phyloP scores from a whole-genome alignment of 164 flowering plant species.

The Vitis rupestris region DNA sequence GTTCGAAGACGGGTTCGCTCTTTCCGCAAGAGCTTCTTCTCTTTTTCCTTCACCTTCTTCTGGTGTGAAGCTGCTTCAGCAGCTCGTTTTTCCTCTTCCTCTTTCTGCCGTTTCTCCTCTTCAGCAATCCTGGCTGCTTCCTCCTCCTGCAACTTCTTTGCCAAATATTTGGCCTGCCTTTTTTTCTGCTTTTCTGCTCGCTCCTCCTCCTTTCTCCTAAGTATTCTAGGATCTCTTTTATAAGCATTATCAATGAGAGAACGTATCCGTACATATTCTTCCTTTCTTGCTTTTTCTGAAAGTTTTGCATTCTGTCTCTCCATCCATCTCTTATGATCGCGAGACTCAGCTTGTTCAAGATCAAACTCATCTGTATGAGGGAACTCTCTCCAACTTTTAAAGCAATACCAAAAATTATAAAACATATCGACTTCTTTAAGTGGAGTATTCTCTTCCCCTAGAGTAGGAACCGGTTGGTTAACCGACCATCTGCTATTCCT shows the following conservation, averaged over 20 bases:
- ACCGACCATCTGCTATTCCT: slow-evolving; percentile 95
- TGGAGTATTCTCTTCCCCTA: slow-evolving; percentile 71
- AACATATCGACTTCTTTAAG: slow-evolving; percentile 71
- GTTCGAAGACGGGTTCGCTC: slow-evolving; percentile 79
- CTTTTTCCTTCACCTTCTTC: slow-evolving; percentile 55
- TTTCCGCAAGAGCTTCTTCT: slow-evolving; percentile 77
- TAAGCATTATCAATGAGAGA: slow-evolving; percentile 88
- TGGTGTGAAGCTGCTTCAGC: slow-evolving; percentile 67
- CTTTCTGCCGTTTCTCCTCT: slow-evolving; percentile 70
- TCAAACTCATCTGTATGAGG: slow-evolving; percentile 94
- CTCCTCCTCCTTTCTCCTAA: slow-evolving; percentile 69
- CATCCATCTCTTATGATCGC: slow-evolving; percentile 97
- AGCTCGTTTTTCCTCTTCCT: slow-evolving; percentile 67
- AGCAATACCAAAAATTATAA: slow-evolving; percentile 80
- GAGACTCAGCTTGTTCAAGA: slow-evolving; percentile 91
- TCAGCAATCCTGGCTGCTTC: slow-evolving; percentile 77
- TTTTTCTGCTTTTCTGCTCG: slow-evolving; percentile 81
- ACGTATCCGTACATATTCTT: slow-evolving; percentile 74
- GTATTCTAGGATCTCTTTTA: slow-evolving; percentile 80
- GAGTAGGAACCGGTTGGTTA: slow-evolving; percentile 57
- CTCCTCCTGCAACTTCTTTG: slow-evolving; percentile 80
- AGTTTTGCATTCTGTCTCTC: slow-evolving; percentile 94
- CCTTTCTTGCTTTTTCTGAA: slow-evolving; percentile 86
- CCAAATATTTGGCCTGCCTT: slow-evolving; percentile 72
- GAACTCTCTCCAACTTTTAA: slow-evolving; percentile 95